These are phyloP conservation scores for Phialophora tarda DNA, from an alignment of 2,329 filamentous ascomycete genomes.

Conservation along the genomic window DNA sequence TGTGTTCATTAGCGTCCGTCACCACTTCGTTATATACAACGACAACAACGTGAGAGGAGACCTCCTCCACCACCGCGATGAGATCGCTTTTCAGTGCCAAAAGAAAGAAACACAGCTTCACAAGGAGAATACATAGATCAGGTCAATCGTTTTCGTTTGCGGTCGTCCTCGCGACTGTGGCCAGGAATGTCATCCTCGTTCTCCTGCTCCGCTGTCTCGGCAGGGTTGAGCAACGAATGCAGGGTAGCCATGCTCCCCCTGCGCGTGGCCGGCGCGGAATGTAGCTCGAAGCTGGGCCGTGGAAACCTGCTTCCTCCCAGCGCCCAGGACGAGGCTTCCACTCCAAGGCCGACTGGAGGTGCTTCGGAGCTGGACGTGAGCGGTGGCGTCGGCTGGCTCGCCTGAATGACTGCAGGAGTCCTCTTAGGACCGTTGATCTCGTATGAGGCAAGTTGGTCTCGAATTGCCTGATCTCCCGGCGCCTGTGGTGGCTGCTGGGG, in stretches of 20 bases:
- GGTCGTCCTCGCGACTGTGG: slow-evolving; percentile 65
- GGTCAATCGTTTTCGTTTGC: slow-evolving; percentile 65
- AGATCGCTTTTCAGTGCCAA: neutral
- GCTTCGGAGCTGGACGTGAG: slow-evolving; percentile 29
- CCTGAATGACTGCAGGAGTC: slow-evolving; percentile 40
- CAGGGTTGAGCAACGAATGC: slow-evolving; percentile 70
- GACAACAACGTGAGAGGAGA: neutral
- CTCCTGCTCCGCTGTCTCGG: slow-evolving; percentile 69
- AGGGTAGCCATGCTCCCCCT: slow-evolving; percentile 74
- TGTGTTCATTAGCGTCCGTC: slow-evolving; percentile 1
- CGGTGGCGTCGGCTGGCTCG: slow-evolving; percentile 34
- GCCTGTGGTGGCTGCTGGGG: slow-evolving; percentile 39
- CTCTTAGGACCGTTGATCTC: slow-evolving; percentile 64
- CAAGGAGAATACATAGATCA: slow-evolving; percentile 41
- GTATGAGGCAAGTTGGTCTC: slow-evolving; percentile 68
- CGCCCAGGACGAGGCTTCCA: slow-evolving; percentile 35
- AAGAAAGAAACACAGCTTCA: neutral
- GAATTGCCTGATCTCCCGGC: slow-evolving; percentile 65
- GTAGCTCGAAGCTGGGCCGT: slow-evolving; percentile 41
- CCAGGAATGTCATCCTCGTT: slow-evolving; percentile 64
- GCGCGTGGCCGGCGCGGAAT: slow-evolving; percentile 66
- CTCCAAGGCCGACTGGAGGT: slow-evolving; percentile 35
- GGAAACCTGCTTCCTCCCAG: slow-evolving; percentile 37
- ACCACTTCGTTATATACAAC: slow-evolving; percentile 11
- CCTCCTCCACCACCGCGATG: neutral